These are phyloP conservation scores for Microsporum canis DNA, from an alignment of 2,329 filamentous ascomycete species.

Conservation along the genomic window DNA sequence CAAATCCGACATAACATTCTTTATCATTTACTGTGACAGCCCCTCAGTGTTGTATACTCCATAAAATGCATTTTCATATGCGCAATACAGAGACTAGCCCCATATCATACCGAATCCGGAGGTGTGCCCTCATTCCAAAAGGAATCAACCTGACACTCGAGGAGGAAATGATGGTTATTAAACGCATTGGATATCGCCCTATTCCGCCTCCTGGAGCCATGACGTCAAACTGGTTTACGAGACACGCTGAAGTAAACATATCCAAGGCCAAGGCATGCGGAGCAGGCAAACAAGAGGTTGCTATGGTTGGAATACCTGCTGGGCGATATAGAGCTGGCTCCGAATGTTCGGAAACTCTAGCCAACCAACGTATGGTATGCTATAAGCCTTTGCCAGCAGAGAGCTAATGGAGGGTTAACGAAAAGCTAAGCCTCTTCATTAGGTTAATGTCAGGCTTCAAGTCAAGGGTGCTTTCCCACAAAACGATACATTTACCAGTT, in stretches of 20 bases:
- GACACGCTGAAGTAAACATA: neutral
- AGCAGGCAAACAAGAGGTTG: neutral
- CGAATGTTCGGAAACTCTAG: neutral
- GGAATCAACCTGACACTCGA: constrained; percentile 3
- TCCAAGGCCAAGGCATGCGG: neutral
- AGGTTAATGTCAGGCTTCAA: neutral
- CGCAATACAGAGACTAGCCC: neutral
- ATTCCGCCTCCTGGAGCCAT: constrained; percentile 4
- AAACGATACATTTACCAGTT: neutral
- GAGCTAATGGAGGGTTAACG: neutral
- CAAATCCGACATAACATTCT: neutral
- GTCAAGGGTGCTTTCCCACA: neutral
- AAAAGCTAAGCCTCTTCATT: neutral
- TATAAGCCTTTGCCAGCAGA: neutral
- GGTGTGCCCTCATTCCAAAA: constrained; percentile 7
- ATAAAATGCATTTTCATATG: neutral
- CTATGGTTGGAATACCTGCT: neutral
- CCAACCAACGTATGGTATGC: neutral
- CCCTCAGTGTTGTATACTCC: neutral
- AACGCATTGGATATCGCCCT: constrained; percentile 7
- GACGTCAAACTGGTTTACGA: neutral
- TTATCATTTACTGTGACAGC: too few species aligned
- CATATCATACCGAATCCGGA: neutral
- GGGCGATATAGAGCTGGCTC: neutral
- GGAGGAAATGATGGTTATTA: constrained; percentile 5